Base-by-base conservation (phyloP, 2,329 filamentous ascomycete species). In the Aspergillus tubingensis region DNA sequence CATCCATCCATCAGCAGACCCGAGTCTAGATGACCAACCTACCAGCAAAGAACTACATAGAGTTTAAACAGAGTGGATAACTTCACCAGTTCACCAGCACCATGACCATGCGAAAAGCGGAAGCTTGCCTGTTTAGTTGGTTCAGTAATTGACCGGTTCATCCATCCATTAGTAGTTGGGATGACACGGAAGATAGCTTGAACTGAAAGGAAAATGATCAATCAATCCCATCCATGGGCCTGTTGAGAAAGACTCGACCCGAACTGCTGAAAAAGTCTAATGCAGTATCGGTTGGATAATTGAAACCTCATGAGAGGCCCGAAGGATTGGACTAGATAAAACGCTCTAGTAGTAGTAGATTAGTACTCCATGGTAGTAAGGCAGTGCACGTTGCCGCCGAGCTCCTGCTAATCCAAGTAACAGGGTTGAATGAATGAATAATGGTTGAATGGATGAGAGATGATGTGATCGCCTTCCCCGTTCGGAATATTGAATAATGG, bases 261-360 rank as follows among this genome's bases (percentile, higher is more conserved):
- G 32, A n/a, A 23, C 23, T 25, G 19, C 23, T n/a, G 19, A 15
- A 15, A 27, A 49, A 49, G 44, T 50, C 47, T 50, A 50, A 50
- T 11, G 47, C 25, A 50, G 47, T 50, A 50, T 50, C 47, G 47
- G 47, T 50, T 50, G 15, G 47, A 50, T 50, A 50, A 50, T 50
- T 19, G 47, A 50, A 50, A 50, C 47, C 47, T 49, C 19, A 23
- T 17, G 44, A 23, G 19, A 15, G 23, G 21, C 11, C 32, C n/a
- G n/a, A 30, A 50, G 47, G 47, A 50, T 50, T 30, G 47, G 47
- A 27, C 25, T 27, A 50, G 17, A 50, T 27, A 17, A 50, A 50
- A 17, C 13, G 25, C 47, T 50, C 47, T 49, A 49, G 47, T 27
- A 27, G 25, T 25, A 25, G 25, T 27, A 27, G 25, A 27, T 27